Evolutionary conservation across 2,329 filamentous ascomycete genomes (phyloP).

Genomic region (Penicillium sumatraense): DNA sequence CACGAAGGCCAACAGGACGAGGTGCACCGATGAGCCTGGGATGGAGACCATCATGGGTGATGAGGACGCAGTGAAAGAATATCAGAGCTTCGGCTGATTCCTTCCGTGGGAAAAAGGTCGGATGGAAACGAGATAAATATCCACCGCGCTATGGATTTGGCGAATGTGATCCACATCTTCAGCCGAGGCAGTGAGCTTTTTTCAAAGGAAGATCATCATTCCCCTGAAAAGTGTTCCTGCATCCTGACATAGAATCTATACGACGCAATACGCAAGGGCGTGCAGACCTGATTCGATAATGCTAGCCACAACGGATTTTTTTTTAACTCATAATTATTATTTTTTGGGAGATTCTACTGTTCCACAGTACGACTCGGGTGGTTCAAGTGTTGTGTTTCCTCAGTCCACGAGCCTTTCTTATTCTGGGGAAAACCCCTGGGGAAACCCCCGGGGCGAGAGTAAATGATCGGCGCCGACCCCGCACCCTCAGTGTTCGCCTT

Average conservation of each 20-base stretch:
- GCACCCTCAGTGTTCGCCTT: conserved; percentile 4
- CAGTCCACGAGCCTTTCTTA: not conserved
- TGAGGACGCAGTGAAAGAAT: not conserved
- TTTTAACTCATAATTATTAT: not conserved
- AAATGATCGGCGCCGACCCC: conserved; percentile 12
- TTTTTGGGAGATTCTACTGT: not conserved
- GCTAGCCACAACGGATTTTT: not conserved
- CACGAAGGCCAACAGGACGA: conserved; percentile 14
- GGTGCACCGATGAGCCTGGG: conserved; percentile 5
- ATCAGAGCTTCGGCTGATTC: conserved; percentile 1
- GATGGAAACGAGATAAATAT: conserved; percentile 19
- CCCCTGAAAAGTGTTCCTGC: conserved; percentile 2
- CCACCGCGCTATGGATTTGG: not conserved
- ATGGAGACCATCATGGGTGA: conserved; percentile 16
- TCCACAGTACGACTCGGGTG: not conserved
- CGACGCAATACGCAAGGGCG: not conserved
- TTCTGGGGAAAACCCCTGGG: not conserved
- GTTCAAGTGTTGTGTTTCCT: not conserved
- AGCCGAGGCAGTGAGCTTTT: conserved; percentile 17
- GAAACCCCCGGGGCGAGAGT: not conserved
- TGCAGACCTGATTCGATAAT: not conserved
- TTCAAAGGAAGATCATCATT: conserved; percentile 6
- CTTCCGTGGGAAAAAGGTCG: not conserved
- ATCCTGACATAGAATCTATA: not conserved
- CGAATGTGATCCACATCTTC: conserved; percentile 15